These are phyloP conservation scores for Saturnispora ahearnii DNA, from an alignment of 805 yeast genomes.

Conservation along the genomic window DNA sequence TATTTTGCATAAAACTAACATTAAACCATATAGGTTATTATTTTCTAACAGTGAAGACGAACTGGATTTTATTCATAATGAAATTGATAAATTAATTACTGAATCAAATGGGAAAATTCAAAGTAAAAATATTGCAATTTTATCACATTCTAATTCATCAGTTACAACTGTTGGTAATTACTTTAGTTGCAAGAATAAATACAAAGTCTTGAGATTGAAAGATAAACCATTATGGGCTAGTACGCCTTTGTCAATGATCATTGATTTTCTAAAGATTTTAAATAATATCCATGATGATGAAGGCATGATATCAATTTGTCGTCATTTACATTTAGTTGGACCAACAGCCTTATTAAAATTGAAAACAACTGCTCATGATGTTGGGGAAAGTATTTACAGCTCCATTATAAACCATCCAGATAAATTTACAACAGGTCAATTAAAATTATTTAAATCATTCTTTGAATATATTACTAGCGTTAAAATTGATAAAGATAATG, in stretches of 20 bases:
- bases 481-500: slow-evolving; percentile 25
- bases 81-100: slow-evolving; percentile 34
- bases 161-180: slow-evolving; percentile 31
- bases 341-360: slow-evolving; percentile 15
- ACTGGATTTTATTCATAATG: slow-evolving; percentile 34
- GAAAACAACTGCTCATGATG: slow-evolving; percentile 11
- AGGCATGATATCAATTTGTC: slow-evolving; percentile 20
- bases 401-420: neutral
- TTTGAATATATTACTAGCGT: slow-evolving; percentile 1
- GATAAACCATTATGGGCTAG: slow-evolving; percentile 43
- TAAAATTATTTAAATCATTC: neutral
- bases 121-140: slow-evolving; percentile 42
- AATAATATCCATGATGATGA: slow-evolving; percentile 24
- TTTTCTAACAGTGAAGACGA: slow-evolving; percentile 30
- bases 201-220: slow-evolving; percentile 34
- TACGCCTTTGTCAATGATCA: slow-evolving; percentile 34
- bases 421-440: neutral
- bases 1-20: slow-evolving; percentile 14
- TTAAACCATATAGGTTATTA: slow-evolving; percentile 20
- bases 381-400: slow-evolving; percentile 16
- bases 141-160: slow-evolving; percentile 45
- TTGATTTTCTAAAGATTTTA: slow-evolving; percentile 41
- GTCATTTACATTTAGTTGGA: slow-evolving; percentile 19
- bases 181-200: slow-evolving; percentile 25
- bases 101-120: slow-evolving; percentile 35